Evolutionary conservation across 2,329 filamentous ascomycete species (phyloP), one percentile per base, ranked within the genome.

Genomic region (Exophiala sideris): DNA sequence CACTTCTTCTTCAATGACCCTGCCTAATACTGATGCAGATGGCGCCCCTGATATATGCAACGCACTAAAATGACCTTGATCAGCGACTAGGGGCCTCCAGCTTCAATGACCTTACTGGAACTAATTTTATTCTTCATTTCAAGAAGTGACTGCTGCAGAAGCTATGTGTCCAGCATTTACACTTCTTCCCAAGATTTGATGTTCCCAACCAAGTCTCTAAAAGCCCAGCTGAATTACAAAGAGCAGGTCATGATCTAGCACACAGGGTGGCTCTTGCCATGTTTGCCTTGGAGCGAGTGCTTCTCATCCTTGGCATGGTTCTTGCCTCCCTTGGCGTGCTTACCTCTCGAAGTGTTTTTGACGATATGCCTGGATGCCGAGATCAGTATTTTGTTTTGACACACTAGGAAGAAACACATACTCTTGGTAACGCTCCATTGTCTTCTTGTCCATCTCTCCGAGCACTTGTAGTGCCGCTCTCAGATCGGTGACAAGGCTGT

Each of bases 221-320:
- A 5, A 39, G 36, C 36, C 36, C 36, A 39, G 1, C 24, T 29
- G 24, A 29, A 29, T 29, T 3, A 29, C 24, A 29, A 29, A 29
- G 2, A 11, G 36, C 36, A 3, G 16, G n/a, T 7, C 21, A 44
- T 7, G 12, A 16, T 41, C 48, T 82, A 96, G 73, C 91, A 96
- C 55, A 95, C 78, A 36, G 83, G 86, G 71, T 96, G 91, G 1
- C 90, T 92, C 82, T 96, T 96, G 51, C 90, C 91, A 54, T 83
- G 82, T 82, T 94, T 91, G 12, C 89, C 65, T 82, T 82, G 58
- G 62, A 97, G 75, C 53, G 87, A 92, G 73, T 97, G 92, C 64
- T 83, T 82, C 75, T 96, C 91, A 59, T 86, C 82, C 73, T 85
- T 71, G 66, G 80, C 87, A 42, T 78, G 70, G 2, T 67, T 79